Evolutionary conservation across 495 filamentous ascomycete genomes (phyloP).

Genomic region (Aspergillus cristatus): DNA sequence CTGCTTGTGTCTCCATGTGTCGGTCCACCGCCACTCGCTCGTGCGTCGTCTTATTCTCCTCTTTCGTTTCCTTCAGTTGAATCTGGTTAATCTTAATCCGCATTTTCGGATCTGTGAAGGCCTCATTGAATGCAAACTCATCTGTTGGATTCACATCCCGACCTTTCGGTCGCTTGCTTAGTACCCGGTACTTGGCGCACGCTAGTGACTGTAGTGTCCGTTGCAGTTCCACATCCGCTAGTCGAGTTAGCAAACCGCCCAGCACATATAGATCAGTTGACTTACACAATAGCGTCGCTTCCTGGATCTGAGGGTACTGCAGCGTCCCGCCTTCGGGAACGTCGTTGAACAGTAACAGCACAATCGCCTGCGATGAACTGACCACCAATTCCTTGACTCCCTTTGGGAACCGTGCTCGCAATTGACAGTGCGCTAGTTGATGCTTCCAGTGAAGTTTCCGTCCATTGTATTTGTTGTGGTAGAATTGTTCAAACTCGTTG

Average conservation of each 20-base stretch:
- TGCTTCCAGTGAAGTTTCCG: slow-evolving; percentile 88
- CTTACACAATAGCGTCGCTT: slow-evolving; percentile 58
- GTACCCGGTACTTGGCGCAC: slow-evolving; percentile 78
- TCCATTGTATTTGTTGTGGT: slow-evolving; percentile 77
- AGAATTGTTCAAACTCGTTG: slow-evolving; percentile 67
- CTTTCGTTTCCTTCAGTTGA: slow-evolving; percentile 85
- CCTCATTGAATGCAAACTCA: slow-evolving; percentile 67
- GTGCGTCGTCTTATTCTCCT: slow-evolving; percentile 89
- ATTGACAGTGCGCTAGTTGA: slow-evolving; percentile 73
- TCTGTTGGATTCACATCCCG: slow-evolving; percentile 69
- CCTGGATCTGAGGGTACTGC: slow-evolving; percentile 59
- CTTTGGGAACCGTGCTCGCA: slow-evolving; percentile 67
- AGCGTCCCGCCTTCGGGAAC: slow-evolving; percentile 46
- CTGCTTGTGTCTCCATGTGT: slow-evolving; percentile 93
- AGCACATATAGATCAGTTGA: too few relatives aligned
- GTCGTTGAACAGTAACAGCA: slow-evolving; percentile 87
- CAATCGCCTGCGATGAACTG: slow-evolving; percentile 81
- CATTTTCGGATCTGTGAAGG: slow-evolving; percentile 72
- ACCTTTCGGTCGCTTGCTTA: slow-evolving; percentile 77
- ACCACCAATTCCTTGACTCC: slow-evolving; percentile 80
- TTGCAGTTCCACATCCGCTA: slow-evolving; percentile 65
- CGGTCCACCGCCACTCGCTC: slow-evolving; percentile 80
- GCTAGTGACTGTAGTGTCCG: slow-evolving; percentile 92
- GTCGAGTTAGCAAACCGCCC: slow-evolving; percentile 14
- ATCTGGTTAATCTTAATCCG: slow-evolving; percentile 98